These are phyloP conservation scores for Monosporozyma yasuniensis DNA, from an alignment of 805 yeast genomes.

Conservation along the genomic window DNA sequence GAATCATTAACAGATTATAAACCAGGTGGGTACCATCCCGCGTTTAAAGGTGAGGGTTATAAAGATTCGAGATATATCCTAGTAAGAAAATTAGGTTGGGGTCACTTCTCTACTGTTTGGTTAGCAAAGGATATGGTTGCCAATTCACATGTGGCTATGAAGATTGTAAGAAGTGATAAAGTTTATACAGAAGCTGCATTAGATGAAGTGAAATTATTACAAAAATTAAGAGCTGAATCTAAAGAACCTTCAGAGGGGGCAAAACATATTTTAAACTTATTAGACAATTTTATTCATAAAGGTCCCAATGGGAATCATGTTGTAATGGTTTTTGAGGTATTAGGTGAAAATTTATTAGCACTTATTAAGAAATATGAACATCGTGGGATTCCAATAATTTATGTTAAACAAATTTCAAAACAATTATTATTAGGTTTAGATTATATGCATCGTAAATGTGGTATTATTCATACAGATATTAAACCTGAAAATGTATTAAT, in stretches of 20 bases:
- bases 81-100: slow-evolving; percentile 95
- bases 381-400: slow-evolving; percentile 65
- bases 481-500: slow-evolving; percentile 74
- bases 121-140: slow-evolving; percentile 52
- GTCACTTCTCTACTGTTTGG: slow-evolving; percentile 96
- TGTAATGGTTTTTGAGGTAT: slow-evolving; percentile 94
- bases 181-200: slow-evolving; percentile 90
- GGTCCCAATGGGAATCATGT: slow-evolving; percentile 93
- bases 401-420: slow-evolving; percentile 74
- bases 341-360: slow-evolving; percentile 88
- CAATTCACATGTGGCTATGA: slow-evolving; percentile 80
- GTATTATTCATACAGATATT: slow-evolving; percentile 67
- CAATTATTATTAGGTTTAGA: slow-evolving; percentile 64
- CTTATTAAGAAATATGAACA: slow-evolving; percentile 70
- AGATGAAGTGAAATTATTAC: slow-evolving; percentile 80
- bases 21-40: slow-evolving; percentile 95
- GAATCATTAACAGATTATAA: slow-evolving; percentile 81
- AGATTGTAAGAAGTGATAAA: slow-evolving; percentile 83
- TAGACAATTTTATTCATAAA: slow-evolving; percentile 75
- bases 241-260: slow-evolving; percentile 48
- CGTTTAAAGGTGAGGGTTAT: slow-evolving; percentile 76
- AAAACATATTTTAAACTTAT: slow-evolving; percentile 63
- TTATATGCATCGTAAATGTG: slow-evolving; percentile 55
- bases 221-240: slow-evolving; percentile 43
- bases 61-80: slow-evolving; percentile 67